Conservation (phyloP, 805 yeast genomes). For the Debaryomyces prosopidis region DNA sequence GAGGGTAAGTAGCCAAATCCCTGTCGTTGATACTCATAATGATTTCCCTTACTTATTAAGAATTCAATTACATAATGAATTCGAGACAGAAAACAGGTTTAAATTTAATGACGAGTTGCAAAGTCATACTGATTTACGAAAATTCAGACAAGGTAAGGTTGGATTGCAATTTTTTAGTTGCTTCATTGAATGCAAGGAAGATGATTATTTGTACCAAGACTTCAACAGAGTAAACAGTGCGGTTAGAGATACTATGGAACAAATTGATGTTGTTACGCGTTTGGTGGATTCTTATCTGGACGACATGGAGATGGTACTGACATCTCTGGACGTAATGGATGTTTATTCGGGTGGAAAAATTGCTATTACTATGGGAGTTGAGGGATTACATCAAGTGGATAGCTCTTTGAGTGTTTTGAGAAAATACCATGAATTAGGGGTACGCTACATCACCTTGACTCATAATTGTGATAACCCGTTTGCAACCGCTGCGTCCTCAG, state of each 20-base stretch:
- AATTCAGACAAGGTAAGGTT: slow-evolving; percentile 42
- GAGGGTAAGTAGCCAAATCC: not conserved
- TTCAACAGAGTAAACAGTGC: slow-evolving; percentile 44
- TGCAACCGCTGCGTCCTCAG: slow-evolving; percentile 54
- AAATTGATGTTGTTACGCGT: slow-evolving; percentile 51
- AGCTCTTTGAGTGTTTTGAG: slow-evolving; percentile 49
- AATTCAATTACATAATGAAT: slow-evolving; percentile 45
- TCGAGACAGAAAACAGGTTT: slow-evolving; percentile 26
- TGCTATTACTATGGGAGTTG: slow-evolving; percentile 52
- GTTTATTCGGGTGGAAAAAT: slow-evolving; percentile 35
- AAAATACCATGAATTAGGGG: slow-evolving; percentile 50
- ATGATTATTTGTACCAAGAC: slow-evolving; percentile 41
- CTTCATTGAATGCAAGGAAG: slow-evolving; percentile 46
- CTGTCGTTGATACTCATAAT: slow-evolving; percentile 48
- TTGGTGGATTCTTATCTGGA: slow-evolving; percentile 42
- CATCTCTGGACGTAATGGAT: slow-evolving; percentile 41
- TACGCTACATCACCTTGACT: slow-evolving; percentile 53
- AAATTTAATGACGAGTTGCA: slow-evolving; percentile 26
- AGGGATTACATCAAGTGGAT: slow-evolving; percentile 51
- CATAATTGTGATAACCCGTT: slow-evolving; percentile 60
- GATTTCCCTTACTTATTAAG: slow-evolving; percentile 54
- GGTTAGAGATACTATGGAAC: slow-evolving; percentile 56
- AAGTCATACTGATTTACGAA: slow-evolving; percentile 46
- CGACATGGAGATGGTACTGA: slow-evolving; percentile 39
- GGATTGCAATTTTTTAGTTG: slow-evolving; percentile 55